phyloP scores from a whole-genome alignment of 2,329 filamentous ascomycete genomes.

The Tolypocladium pustulatum region DNA sequence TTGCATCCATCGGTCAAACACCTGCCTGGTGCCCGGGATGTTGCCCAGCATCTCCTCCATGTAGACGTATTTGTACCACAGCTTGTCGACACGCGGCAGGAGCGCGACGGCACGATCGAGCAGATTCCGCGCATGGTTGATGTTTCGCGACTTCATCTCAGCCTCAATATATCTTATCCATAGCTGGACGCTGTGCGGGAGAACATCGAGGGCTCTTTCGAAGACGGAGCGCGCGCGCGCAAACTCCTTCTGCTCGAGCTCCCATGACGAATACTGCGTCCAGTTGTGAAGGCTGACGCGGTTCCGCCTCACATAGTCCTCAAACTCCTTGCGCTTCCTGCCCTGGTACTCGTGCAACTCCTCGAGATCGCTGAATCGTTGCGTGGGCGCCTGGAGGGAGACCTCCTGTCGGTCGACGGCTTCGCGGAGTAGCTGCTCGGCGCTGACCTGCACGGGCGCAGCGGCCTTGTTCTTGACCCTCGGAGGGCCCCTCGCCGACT shows the following conservation, averaged over 20 bases:
- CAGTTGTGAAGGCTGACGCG: conserved; percentile 96
- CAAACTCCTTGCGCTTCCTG: conserved; percentile 90
- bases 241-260: conserved; percentile 96
- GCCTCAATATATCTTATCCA: conserved; percentile 94
- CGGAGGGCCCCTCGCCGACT: conserved; percentile 80
- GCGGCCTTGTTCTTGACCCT: conserved; percentile 98
- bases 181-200: conserved; percentile 73
- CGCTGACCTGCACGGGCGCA: conserved; percentile 83
- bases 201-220: conserved; percentile 86
- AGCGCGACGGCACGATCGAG: conserved; percentile 92
- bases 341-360: conserved; percentile 97
- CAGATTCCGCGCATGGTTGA: conserved; percentile 92
- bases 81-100: conserved; percentile 81
- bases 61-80: conserved; percentile 99
- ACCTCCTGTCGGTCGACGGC: conserved; percentile 94
- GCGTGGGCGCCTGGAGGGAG: conserved; percentile 77
- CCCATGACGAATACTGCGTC: conserved; percentile 96
- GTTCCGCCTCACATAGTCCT: conserved; percentile 95
- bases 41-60: conserved; percentile 98
- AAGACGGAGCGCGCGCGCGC: conserved; percentile 85
- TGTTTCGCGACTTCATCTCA: conserved; percentile 87
- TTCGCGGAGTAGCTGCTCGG: conserved; percentile 93
- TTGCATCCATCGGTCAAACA: conserved; percentile 96
- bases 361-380: conserved; percentile 91
- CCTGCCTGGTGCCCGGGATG: conserved; percentile 79